phyloP scores from a whole-genome alignment of 2,329 filamentous ascomycete species.

The Alternaria brassicae region DNA sequence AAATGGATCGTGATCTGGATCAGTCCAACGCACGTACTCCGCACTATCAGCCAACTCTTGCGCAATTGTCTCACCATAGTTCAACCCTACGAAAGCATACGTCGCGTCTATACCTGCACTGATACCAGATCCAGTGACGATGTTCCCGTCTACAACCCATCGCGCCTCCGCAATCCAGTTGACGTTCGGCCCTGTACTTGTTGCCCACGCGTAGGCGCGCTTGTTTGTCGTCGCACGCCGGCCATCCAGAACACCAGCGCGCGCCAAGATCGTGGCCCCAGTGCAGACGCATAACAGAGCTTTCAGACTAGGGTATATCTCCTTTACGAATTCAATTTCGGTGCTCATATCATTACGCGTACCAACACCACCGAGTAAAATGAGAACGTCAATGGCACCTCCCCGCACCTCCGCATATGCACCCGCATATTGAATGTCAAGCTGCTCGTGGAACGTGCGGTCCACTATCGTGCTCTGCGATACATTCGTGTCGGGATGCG shows the following conservation, averaged over 20 bases:
- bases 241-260: slow-evolving; percentile 65
- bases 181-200: slow-evolving; percentile 56
- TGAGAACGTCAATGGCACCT: slow-evolving; percentile 60
- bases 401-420: slow-evolving; percentile 5
- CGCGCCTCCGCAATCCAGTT: slow-evolving; percentile 61
- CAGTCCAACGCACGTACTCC: slow-evolving; percentile 63
- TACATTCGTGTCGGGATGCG: slow-evolving; percentile 26
- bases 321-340: slow-evolving; percentile 57
- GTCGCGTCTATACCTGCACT: slow-evolving; percentile 68
- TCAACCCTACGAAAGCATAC: slow-evolving; percentile 61
- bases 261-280: slow-evolving; percentile 64
- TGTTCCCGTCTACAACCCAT: slow-evolving; percentile 69
- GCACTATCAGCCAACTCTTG: slow-evolving; percentile 56
- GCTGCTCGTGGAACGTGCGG: slow-evolving; percentile 26
- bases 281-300: slow-evolving; percentile 71
- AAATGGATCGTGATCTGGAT: slow-evolving; percentile 63
- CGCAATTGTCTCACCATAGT: slow-evolving; percentile 62
- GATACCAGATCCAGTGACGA: slow-evolving; percentile 70
- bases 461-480: slow-evolving; percentile 28
- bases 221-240: slow-evolving; percentile 71
- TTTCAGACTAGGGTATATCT: slow-evolving; percentile 57
- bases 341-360: slow-evolving; percentile 39
- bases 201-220: slow-evolving; percentile 53
- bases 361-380: slow-evolving; percentile 70
- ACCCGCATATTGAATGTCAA: slow-evolving; percentile 19